phyloP scores from a whole-genome alignment of 2,329 filamentous ascomycete species.

The Elsinoe necatrix region DNA sequence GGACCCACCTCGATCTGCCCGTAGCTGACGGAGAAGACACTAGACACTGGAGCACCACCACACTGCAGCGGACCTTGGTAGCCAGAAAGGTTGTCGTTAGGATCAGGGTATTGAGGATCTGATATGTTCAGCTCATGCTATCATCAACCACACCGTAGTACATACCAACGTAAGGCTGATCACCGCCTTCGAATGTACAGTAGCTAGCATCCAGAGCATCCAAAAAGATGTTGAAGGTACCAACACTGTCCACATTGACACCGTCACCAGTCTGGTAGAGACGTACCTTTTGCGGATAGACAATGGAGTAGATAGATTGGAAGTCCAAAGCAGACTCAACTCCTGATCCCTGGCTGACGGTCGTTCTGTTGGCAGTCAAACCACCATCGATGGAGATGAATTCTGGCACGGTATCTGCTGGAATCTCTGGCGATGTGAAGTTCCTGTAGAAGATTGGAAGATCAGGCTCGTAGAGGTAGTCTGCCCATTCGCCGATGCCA shows the following conservation, averaged over 20 bases:
- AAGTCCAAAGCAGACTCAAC: slow-evolving; percentile 43
- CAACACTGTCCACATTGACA: slow-evolving; percentile 33
- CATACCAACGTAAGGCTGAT: slow-evolving; percentile 18
- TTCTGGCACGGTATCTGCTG: slow-evolving; percentile 21
- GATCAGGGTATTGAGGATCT: slow-evolving; percentile 47
- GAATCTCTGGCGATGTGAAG: slow-evolving; percentile 22
- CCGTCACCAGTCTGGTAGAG: slow-evolving; percentile 41
- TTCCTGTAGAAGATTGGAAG: slow-evolving; percentile 22
- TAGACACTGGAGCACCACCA: slow-evolving; percentile 39
- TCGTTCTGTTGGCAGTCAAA: slow-evolving; percentile 19
- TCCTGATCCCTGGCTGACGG: slow-evolving; percentile 25
- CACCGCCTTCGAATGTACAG: slow-evolving; percentile 21
- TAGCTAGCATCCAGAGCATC: slow-evolving; percentile 43
- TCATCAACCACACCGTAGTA: not conserved
- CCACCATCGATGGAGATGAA: slow-evolving; percentile 24
- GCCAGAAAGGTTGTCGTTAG: slow-evolving; percentile 19
- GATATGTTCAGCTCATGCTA: not conserved
- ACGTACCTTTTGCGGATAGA: slow-evolving; percentile 44
- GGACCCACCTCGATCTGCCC: slow-evolving; percentile 46
- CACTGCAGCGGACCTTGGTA: slow-evolving; percentile 30
- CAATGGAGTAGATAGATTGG: slow-evolving; percentile 41
- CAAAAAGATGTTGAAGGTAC: slow-evolving; percentile 40
- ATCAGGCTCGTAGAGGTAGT: slow-evolving; percentile 21
- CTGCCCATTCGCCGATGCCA: slow-evolving; percentile 22
- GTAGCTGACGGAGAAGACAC: slow-evolving; percentile 55